Evolutionary conservation across 768 basidiomycete species (phyloP), one percentile per base, ranked within the genome.

Genomic region (Coprinopsis sp.): DNA sequence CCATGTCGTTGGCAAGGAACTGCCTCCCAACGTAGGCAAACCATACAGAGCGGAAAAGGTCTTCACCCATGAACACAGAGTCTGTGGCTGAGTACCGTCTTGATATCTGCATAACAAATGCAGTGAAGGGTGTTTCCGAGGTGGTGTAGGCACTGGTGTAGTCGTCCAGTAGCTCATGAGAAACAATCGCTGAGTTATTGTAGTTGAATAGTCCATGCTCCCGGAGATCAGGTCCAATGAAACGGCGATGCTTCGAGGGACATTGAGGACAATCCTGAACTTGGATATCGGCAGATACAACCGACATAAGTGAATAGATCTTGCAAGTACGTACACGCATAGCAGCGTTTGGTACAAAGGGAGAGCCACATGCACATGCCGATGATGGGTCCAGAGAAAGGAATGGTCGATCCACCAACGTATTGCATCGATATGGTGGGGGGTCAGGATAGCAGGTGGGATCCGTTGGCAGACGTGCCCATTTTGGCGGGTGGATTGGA

Each of bases 41-140:
- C 68, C 68, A 71, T 0, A 52, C 57, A 1, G 57, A 27, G 12
- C 60, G 54, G 47, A 69, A 69, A 1, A 62, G 37, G 13, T 64
- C 49, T 12, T 58, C 61, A 4, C 43, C 48, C 29, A 66, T 51
- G 52, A 68, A 69, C 1, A 40, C 43, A 2, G 25, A 13, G 0
- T 36, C 28, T 0, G 55, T 54, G 8, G 8, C 21, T 19, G 27
- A 7, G 45, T 65, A 67, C n/a, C 58, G 37, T 2, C 57, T 51
- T 7, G 51, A 44, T 25, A 63, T 38, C 4, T 51, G 42, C 8
- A 44, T 44, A 1, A 59, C 55, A 57, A 57, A 64, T 16, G 66
- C 54, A 4, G 53, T 47, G 46, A 70, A 69, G 1, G 66, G 67
- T 0, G 60, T 68, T 51, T 70, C 65, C 1, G 68, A 69, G 7